Evolutionary conservation across 2,329 filamentous ascomycete genomes (phyloP), one percentile per base, ranked within the genome.

Genomic region (Cordyceps militaris): DNA sequence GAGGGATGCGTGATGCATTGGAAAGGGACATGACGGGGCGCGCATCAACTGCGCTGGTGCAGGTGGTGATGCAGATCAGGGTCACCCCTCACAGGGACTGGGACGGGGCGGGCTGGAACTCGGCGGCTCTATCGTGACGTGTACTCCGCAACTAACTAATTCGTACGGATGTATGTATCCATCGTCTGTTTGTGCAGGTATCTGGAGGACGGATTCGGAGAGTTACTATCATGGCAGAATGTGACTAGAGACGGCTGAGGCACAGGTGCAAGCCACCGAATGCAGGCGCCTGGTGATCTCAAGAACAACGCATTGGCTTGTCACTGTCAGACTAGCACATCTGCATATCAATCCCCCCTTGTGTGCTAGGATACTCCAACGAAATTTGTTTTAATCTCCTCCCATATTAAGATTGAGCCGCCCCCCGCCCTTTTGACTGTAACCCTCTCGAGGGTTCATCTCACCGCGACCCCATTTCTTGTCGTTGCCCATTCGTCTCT

Each of bases 341-440:
- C 40, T 21, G n/a, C 19, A 42, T 13, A 32, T 6, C 30, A 32
- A 42, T 0, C 40, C 19, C 19, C 38, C 40, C 40, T 42, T 42
- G 19, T 42, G 10, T 21, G 23, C 44, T 4, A 30, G 8, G 16
- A 14, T 6, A 32, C 43, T 14, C n/a, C 40, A 47, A 19, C 19
- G 54, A 57, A 57, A 57, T 57, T 56, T 49, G 46, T 26, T 32
- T 34, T 43, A 56, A 57, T 57, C 54, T 57, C 53, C 53, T 36
- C 32, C 43, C 32, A 36, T 50, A 56, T 49, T 56, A 57, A 57
- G 46, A 57, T 50, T 57, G 46, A 57, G 21, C 21, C 3, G 9
- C 21, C 52, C 19, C 24, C 32, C 19, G 34, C 43, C 36, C 26
- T 56, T 48, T 42, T 42, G 38, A 42, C 38, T 42, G 38, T 42